Conservation (phyloP, 208 protist species). For the Leishmania guyanensis region DNA sequence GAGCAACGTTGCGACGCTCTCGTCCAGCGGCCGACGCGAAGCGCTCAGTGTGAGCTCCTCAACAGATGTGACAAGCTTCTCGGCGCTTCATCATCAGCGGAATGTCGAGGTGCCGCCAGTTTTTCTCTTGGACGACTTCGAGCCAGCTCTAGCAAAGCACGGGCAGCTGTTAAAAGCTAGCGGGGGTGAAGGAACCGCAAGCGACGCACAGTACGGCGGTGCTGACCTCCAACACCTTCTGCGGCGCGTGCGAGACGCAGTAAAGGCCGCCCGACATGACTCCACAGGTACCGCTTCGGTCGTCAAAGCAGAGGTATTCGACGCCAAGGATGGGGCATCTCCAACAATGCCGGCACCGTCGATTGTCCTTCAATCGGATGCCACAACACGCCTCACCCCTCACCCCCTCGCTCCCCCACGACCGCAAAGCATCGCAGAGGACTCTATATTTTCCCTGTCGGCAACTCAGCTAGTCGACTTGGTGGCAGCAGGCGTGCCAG, state of each 20-base stretch:
- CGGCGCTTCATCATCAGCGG: slow-evolving; percentile 1
- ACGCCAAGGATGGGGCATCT: neutral
- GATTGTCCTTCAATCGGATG: slow-evolving; percentile 1
- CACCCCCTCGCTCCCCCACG: slow-evolving; percentile 44
- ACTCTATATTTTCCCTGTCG: slow-evolving; percentile 72
- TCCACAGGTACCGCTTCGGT: neutral
- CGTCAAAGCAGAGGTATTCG: neutral
- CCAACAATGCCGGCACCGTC: neutral
- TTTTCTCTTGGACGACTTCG: slow-evolving; percentile 10
- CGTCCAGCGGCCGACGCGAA: neutral
- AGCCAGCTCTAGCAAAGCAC: neutral
- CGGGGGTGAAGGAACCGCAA: neutral
- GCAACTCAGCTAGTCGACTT: slow-evolving; percentile 43
- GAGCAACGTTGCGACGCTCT: neutral
- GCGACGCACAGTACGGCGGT: neutral
- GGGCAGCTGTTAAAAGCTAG: neutral
- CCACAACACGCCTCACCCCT: slow-evolving; percentile 3
- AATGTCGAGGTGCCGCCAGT: slow-evolving; percentile 27
- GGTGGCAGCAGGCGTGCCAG: slow-evolving; percentile 34
- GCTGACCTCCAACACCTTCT: neutral
- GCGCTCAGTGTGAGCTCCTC: neutral
- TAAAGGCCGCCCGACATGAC: neutral
- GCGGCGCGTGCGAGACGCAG: neutral
- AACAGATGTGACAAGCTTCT: neutral
- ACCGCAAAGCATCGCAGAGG: slow-evolving; percentile 50